Evolutionary conservation across 1,284 basidiomycete genomes (phyloP), one percentile per base, ranked within the genome.

Genomic region (Boletus semigastroideus): DNA sequence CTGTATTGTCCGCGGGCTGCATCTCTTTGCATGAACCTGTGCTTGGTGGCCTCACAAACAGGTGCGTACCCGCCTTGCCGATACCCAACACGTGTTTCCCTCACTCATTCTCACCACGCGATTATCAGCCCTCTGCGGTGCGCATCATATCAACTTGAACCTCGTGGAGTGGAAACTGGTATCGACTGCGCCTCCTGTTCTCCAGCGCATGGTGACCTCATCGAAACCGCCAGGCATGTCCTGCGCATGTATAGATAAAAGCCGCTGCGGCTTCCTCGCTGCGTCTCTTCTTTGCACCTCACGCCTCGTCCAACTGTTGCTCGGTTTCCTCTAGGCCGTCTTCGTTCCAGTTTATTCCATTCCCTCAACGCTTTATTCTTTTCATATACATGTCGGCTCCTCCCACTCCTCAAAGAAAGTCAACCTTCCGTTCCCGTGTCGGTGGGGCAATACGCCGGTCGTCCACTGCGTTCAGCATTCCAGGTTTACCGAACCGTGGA

Each of bases 221-320:
- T 71, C 68, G 69, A 71, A 68, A 57, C 63, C 67, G 42, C 58
- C 69, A 69, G 66, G 66, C 66, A 51, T 64, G 53, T 31, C 41
- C 46, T 54, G 20, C 54, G 42, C 56, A n/a, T n/a, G n/a, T n/a
- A 65, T 69, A 68, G 62, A 49, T 49, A 36, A 66, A 58, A 28
- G 44, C 51, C 53, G 47, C 40, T 43, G 57, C 59, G 54, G 54
- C 53, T 52, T 58, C 49, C 43, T 60, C 54, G 45, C 47, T 40
- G 53, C 62, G 46, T 46, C 49, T 34, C 48, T 54, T 54, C 65
- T 49, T 62, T 56, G 55, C n/a, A n/a, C 49, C 56, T 33, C 54
- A 53, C 51, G 63, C 52, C 48, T 55, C 45, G 42, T 48, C 38
- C 45, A 49, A 44, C 48, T 43, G 20, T 52, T 48, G 28, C 37